These are phyloP conservation scores for Cordyceps cateniannulata DNA, from an alignment of 2,329 filamentous ascomycete species.

Conservation along the genomic window DNA sequence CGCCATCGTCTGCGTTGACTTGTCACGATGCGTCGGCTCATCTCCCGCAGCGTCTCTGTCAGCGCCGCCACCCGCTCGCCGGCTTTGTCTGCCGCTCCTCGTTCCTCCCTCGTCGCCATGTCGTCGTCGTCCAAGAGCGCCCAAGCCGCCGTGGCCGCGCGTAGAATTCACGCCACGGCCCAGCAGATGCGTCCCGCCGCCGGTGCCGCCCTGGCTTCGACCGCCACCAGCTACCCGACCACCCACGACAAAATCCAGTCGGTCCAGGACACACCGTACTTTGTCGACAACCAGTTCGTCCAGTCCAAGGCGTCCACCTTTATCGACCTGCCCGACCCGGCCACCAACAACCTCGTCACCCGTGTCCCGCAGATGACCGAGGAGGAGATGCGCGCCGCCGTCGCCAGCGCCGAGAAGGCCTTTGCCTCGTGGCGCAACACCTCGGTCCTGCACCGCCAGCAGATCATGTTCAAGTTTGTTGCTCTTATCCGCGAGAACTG, in stretches of 20 bases:
- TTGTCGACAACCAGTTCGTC: slow-evolving; percentile 74
- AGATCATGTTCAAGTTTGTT: slow-evolving; percentile 85
- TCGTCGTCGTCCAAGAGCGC: slow-evolving; percentile 23
- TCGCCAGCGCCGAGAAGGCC: slow-evolving; percentile 68
- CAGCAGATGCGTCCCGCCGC: slow-evolving; percentile 47
- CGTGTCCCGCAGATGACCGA: slow-evolving; percentile 77
- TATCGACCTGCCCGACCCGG: slow-evolving; percentile 76
- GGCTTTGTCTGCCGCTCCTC: slow-evolving; percentile 20
- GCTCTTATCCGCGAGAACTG: slow-evolving; percentile 75
- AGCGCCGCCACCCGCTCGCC: slow-evolving; percentile 26
- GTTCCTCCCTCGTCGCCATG: slow-evolving; percentile 19
- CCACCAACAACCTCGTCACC: slow-evolving; percentile 79
- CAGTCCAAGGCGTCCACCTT: slow-evolving; percentile 61
- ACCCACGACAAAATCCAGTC: slow-evolving; percentile 64
- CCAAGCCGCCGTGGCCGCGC: slow-evolving; percentile 33
- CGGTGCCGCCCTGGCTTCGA: slow-evolving; percentile 46
- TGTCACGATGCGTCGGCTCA: slow-evolving; percentile 14
- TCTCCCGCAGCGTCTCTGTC: slow-evolving; percentile 13
- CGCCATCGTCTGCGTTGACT: neutral
- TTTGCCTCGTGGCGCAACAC: slow-evolving; percentile 69
- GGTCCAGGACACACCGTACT: slow-evolving; percentile 69
- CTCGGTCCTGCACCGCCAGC: slow-evolving; percentile 67
- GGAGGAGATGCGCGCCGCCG: slow-evolving; percentile 66
- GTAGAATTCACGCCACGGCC: slow-evolving; percentile 52
- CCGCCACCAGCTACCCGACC: slow-evolving; percentile 57